Percentiles rank a stretch among this genome's conserved stretches.
phyloP scores from a whole-genome alignment of 2,329 filamentous ascomycete genomes.

The Gaeumannomyces tritici region DNA sequence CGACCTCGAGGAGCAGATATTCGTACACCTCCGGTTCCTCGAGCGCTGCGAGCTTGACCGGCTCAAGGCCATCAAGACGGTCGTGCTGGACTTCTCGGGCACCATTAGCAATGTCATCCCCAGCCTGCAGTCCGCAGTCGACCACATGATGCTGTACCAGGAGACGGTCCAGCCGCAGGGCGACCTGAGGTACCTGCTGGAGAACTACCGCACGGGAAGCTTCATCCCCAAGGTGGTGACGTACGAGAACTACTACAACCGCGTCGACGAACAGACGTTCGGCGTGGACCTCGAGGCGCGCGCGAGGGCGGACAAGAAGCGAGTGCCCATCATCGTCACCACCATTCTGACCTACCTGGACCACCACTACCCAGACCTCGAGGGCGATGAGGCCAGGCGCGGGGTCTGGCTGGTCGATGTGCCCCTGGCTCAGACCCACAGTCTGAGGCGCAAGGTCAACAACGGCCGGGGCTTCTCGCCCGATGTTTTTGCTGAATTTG shows the following conservation, averaged over 20 bases:
- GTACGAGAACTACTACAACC: slow-evolving; percentile 99
- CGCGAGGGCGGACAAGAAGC: slow-evolving; percentile 87
- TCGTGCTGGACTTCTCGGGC: slow-evolving; percentile 93
- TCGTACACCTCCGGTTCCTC: slow-evolving; percentile 87
- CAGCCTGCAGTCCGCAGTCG: slow-evolving; percentile 86
- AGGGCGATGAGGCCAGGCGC: slow-evolving; percentile 87
- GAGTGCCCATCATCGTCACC: slow-evolving; percentile 86
- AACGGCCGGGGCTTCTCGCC: slow-evolving; percentile 71
- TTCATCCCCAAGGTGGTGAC: slow-evolving; percentile 85
- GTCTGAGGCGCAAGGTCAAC: slow-evolving; percentile 74
- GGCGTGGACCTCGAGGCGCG: slow-evolving; percentile 95
- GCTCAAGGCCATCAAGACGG: slow-evolving; percentile 95
- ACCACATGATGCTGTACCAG: slow-evolving; percentile 98
- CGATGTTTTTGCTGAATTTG: slow-evolving; percentile 75
- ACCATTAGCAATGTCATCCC: slow-evolving; percentile 97
- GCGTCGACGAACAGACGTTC: slow-evolving; percentile 94
- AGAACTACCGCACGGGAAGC: slow-evolving; percentile 92
- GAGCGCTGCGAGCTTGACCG: slow-evolving; percentile 95
- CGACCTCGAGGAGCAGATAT: slow-evolving; percentile 90
- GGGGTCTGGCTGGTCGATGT: slow-evolving; percentile 94
- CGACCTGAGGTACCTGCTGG: slow-evolving; percentile 85
- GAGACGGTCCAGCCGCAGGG: slow-evolving; percentile 93
- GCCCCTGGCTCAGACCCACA: slow-evolving; percentile 73
- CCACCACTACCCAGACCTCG: slow-evolving; percentile 92
- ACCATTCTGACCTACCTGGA: slow-evolving; percentile 91